A percentile compares a stretch with the other conserved stretches of the same genome.
These are phyloP conservation scores for Aspergillus pseudoterreus DNA, from an alignment of 2,329 filamentous ascomycete genomes.

Conservation along the genomic window DNA sequence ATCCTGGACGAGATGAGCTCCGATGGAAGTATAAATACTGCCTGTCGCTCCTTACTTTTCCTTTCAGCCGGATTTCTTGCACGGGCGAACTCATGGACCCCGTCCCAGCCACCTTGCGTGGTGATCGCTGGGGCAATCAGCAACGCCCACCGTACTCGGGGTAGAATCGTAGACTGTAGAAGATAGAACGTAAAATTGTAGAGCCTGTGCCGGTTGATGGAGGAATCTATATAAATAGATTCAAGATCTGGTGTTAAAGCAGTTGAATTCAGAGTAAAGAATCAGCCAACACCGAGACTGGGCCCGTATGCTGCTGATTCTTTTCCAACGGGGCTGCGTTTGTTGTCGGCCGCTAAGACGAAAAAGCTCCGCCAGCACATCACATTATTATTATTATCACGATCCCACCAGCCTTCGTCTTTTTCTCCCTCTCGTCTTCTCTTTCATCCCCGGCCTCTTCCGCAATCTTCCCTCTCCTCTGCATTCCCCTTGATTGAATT, in stretches of 20 bases:
- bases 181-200: too few species aligned
- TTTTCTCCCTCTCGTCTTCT: conserved; percentile 12
- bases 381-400: background rate
- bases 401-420: conserved; percentile 23
- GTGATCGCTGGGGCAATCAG: conserved; percentile 1
- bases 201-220: background rate
- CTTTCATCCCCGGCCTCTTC: conserved; percentile 6
- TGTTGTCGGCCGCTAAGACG: conserved; percentile 8
- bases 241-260: too few species aligned
- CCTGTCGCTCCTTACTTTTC: background rate
- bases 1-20: conserved; percentile 1
- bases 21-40: background rate
- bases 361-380: conserved; percentile 1
- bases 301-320: background rate
- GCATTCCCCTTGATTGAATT: background rate
- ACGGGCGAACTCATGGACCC: background rate
- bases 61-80: too few species aligned
- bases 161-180: too few species aligned
- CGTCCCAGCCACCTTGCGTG: conserved; percentile 1
- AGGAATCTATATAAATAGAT: background rate
- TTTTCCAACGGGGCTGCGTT: conserved; percentile 7
- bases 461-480: background rate
- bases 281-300: too few species aligned
- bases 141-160: too few species aligned
- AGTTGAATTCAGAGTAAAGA: too few species aligned